phyloP scores from a whole-genome alignment of 305 asterid genomes.

The Fraxinus floribunda region DNA sequence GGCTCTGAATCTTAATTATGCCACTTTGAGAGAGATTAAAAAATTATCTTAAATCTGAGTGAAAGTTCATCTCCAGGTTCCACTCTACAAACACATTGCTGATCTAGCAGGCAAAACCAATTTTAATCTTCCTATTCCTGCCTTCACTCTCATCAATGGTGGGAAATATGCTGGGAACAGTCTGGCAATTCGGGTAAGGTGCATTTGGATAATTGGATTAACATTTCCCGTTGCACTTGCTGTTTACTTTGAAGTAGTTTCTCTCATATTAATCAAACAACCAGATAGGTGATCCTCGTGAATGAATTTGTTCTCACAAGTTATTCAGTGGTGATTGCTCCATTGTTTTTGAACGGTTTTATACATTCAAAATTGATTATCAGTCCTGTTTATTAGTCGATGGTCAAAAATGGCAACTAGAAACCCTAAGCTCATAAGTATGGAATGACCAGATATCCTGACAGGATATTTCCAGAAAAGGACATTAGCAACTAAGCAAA shows the following conservation, averaged over 20 bases:
- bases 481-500: background rate
- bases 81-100: constrained; percentile 93
- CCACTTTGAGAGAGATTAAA: background rate
- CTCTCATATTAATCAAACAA: constrained; percentile 6
- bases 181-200: constrained; percentile 70
- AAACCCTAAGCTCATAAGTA: background rate
- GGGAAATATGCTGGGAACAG: constrained; percentile 87
- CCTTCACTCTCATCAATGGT: constrained; percentile 88
- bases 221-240: constrained; percentile 10
- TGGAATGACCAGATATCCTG: background rate
- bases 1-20: background rate
- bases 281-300: background rate
- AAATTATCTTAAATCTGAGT: background rate
- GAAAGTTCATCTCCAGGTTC: constrained; percentile 56
- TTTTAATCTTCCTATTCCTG: constrained; percentile 78
- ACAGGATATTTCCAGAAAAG: background rate
- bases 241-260: constrained; percentile 3
- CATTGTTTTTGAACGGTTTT: background rate
- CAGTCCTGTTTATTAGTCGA: background rate
- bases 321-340: background rate
- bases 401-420: background rate
- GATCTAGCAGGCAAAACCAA: constrained; percentile 86
- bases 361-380: background rate
- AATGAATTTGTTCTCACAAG: background rate
- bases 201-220: constrained; percentile 1